Base-by-base conservation (phyloP, 257 asterid genomes). In the Paraleonurus japonicus region DNA sequence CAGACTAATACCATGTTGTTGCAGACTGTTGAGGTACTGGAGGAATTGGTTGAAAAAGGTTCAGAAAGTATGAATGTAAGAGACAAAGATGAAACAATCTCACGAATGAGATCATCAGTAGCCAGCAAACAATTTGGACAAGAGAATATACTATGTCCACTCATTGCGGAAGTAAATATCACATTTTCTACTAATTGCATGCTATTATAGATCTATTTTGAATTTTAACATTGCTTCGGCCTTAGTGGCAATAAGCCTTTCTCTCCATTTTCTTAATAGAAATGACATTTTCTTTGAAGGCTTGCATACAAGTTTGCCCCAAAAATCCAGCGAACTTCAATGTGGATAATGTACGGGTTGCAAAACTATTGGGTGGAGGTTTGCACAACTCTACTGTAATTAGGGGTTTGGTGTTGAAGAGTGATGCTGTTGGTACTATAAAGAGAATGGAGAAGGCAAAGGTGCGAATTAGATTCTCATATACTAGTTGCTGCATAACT, bases 221-320 rank as follows among this genome's bases (percentile, higher is more conserved):
- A 50, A 41, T 23, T 33, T 74, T 45, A 51, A 77, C 41, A 67
- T 20, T 53, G 60, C 58, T 50, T 17, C 8, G 5, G 24, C 28
- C 12, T 19, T 53, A 16, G 28, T 71, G 28, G 19, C 28, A 19
- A 32, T 32, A 48, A 26, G 45, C 30, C 74, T 78, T 62, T 30
- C 10, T 35, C 67, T 23, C 28, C 50, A 48, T 41, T 24, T 70
- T 47, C 70, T 78, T 53, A 70, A 50, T 69, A 41, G 22, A 19
- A 28, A 5, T 13, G 30, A 57, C 65, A 33, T 75, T 80, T 67
- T 58, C 22, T 70, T 61, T 76, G 77, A 67, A 95, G 99, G 98
- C 96, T 26, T 95, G 99, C 79, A 89, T 89, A 26, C 95, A 92
- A 86, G 97, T 92, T 76, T 95, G 99, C 83, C 99, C 99, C 51